A percentile compares a stretch with the other conserved stretches of the same genome.
Conservation (phyloP, 352 stramenopile genomes). For the Globisporangium nagaii region DNA sequence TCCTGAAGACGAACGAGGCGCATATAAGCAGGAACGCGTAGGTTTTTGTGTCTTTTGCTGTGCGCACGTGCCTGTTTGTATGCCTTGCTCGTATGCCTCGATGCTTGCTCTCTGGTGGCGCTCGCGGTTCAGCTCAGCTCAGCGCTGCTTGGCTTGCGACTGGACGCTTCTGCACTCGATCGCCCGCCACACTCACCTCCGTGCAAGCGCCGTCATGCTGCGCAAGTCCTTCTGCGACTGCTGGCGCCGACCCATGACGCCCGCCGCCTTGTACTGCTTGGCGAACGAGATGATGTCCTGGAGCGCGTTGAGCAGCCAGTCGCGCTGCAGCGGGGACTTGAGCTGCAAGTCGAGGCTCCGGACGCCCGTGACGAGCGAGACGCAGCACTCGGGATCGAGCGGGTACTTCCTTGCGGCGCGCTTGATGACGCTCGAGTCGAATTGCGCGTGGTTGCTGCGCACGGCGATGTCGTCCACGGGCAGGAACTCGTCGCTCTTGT, state of each 20-base stretch:
- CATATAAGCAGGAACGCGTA: slow-evolving; percentile 5
- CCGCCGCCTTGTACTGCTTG: slow-evolving; percentile 47
- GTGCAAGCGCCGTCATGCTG: neutral
- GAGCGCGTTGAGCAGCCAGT: slow-evolving; percentile 72
- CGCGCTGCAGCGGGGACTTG: slow-evolving; percentile 57
- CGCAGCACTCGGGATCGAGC: slow-evolving; percentile 35
- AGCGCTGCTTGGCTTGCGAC: neutral
- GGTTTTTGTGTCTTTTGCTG: slow-evolving; percentile 1
- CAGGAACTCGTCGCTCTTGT: slow-evolving; percentile 58
- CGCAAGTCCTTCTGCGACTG: slow-evolving; percentile 4
- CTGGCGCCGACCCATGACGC: slow-evolving; percentile 12
- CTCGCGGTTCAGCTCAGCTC: too few relatives aligned
- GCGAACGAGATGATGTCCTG: slow-evolving; percentile 60
- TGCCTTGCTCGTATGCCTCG: neutral
- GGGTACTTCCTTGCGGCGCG: slow-evolving; percentile 33
- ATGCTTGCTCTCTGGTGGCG: neutral
- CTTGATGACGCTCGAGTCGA: slow-evolving; percentile 34
- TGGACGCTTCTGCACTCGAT: neutral
- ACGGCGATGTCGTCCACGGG: slow-evolving; percentile 46
- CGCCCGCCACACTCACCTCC: neutral
- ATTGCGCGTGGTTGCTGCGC: slow-evolving; percentile 17
- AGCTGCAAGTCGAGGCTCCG: slow-evolving; percentile 64
- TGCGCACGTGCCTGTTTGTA: neutral
- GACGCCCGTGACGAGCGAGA: slow-evolving; percentile 46
- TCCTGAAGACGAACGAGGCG: neutral